Evolutionary conservation across 2,329 filamentous ascomycete genomes (phyloP).

Genomic region (Cylindrodendrum hubeiense): DNA sequence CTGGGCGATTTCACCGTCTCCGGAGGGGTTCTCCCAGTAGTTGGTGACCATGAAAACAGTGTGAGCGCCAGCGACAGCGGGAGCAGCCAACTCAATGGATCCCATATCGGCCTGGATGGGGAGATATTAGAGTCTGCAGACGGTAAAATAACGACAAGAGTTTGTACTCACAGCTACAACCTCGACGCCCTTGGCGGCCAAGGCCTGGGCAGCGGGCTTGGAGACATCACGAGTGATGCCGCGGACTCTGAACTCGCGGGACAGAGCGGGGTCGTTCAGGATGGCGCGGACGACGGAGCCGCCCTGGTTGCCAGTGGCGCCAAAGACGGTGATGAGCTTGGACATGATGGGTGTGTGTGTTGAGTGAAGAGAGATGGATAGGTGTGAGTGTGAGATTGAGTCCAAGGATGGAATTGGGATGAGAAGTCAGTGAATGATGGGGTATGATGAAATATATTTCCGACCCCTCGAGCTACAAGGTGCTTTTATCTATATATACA

Average conservation of each 20-base stretch:
- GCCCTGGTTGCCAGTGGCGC: conserved; percentile 63
- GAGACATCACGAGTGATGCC: conserved; percentile 60
- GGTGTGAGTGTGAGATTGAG: background rate
- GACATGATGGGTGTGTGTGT: conserved; percentile 45
- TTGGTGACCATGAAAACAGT: conserved; percentile 58
- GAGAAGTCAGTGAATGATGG: background rate
- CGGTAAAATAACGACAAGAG: fast-evolving
- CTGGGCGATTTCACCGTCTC: conserved; percentile 55
- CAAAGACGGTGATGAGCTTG: conserved; percentile 59
- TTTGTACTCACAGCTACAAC: conserved; percentile 51
- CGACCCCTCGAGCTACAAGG: background rate
- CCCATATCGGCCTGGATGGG: conserved; percentile 55
- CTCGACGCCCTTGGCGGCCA: conserved; percentile 57
- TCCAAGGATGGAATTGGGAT: background rate
- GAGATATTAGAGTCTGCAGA: conserved; percentile 1
- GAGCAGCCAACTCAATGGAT: conserved; percentile 48
- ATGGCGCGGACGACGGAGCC: conserved; percentile 59
- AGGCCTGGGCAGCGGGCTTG: conserved; percentile 54
- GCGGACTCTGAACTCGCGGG: conserved; percentile 58
- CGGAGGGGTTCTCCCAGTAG: conserved; percentile 50
- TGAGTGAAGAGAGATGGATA: background rate
- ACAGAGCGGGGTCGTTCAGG: conserved; percentile 60
- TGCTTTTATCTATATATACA: background rate
- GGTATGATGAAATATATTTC: background rate
- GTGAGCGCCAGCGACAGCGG: conserved; percentile 56